Percentiles rank a stretch among this genome's conserved stretches.
These are phyloP conservation scores for Saitoella complicata DNA, from an alignment of 805 yeast genomes.

Conservation along the genomic window DNA sequence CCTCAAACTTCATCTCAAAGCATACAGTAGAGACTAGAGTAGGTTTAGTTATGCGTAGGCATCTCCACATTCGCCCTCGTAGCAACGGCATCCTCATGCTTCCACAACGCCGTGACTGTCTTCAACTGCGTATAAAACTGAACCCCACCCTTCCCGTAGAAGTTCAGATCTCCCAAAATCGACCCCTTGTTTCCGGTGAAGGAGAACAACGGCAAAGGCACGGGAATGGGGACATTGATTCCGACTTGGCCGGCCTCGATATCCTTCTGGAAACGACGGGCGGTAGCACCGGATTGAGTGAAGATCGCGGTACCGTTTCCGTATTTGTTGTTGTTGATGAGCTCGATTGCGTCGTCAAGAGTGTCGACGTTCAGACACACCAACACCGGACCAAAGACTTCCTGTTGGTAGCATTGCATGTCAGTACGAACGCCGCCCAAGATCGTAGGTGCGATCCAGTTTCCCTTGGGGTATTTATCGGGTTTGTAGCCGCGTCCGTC, in stretches of 20 bases:
- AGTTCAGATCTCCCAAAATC: conserved; percentile 64
- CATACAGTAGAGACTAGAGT: background rate
- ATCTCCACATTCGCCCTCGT: conserved; percentile 45
- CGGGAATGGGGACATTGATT: conserved; percentile 64
- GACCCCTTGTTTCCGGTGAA: conserved; percentile 65
- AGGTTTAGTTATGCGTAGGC: conserved; percentile 41
- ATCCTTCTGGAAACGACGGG: conserved; percentile 50
- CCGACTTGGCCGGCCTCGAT: conserved; percentile 68
- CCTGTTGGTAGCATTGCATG: conserved; percentile 57
- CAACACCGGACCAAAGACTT: conserved; percentile 64
- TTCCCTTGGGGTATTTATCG: conserved; percentile 39
- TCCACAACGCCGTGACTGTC: conserved; percentile 59
- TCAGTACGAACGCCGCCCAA: conserved; percentile 47
- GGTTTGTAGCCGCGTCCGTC: conserved; percentile 44
- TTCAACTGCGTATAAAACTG: conserved; percentile 58
- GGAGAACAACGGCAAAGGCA: conserved; percentile 66
- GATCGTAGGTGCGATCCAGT: conserved; percentile 59
- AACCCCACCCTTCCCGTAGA: conserved; percentile 63
- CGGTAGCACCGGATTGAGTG: conserved; percentile 53
- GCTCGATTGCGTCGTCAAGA: conserved; percentile 49
- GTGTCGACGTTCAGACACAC: conserved; percentile 45
- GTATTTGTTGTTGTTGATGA: conserved; percentile 44
- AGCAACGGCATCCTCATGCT: conserved; percentile 32
- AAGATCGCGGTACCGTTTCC: conserved; percentile 62
- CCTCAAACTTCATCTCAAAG: background rate